phyloP scores from a whole-genome alignment of 805 yeast genomes.

The Ogataea nitratoaversa region DNA sequence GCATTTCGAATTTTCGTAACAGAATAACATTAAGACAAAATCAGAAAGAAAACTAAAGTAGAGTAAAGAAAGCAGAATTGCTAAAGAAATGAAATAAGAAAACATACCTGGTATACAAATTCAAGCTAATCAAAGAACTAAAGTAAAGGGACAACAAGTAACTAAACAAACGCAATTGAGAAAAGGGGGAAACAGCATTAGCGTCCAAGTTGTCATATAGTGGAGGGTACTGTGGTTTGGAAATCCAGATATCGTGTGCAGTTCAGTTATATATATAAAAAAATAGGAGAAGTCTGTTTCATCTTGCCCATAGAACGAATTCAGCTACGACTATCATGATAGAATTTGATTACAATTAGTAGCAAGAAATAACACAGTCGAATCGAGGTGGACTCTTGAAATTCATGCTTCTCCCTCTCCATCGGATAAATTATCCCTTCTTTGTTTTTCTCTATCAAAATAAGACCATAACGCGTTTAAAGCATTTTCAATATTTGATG shows the following conservation, averaged over 20 bases:
- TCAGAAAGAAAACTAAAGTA: neutral
- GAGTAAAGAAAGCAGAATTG: neutral
- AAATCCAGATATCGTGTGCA: too few relatives aligned
- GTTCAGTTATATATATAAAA: too few relatives aligned
- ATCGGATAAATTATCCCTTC: conserved; percentile 21
- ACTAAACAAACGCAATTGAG: neutral
- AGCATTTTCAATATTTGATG: conserved; percentile 54
- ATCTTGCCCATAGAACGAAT: too few relatives aligned
- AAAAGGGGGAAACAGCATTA: too few relatives aligned
- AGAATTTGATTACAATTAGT: too few relatives aligned
- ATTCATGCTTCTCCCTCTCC: conserved; percentile 3
- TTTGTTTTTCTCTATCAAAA: conserved; percentile 49
- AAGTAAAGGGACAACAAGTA: conserved; percentile 1
- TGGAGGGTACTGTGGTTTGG: too few relatives aligned
- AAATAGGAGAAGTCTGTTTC: too few relatives aligned
- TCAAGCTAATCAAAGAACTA: conserved; percentile 11
- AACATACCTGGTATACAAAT: conserved; percentile 11
- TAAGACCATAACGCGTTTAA: conserved; percentile 50
- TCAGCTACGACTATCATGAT: too few relatives aligned
- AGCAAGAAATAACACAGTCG: too few relatives aligned
- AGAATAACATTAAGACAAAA: neutral
- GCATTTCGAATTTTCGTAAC: neutral
- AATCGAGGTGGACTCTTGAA: neutral
- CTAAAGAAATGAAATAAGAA: neutral
- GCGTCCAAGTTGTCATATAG: too few relatives aligned